Evolutionary conservation across 73 alveolate genomes (phyloP).

Genomic region (Breviolum minutum): DNA sequence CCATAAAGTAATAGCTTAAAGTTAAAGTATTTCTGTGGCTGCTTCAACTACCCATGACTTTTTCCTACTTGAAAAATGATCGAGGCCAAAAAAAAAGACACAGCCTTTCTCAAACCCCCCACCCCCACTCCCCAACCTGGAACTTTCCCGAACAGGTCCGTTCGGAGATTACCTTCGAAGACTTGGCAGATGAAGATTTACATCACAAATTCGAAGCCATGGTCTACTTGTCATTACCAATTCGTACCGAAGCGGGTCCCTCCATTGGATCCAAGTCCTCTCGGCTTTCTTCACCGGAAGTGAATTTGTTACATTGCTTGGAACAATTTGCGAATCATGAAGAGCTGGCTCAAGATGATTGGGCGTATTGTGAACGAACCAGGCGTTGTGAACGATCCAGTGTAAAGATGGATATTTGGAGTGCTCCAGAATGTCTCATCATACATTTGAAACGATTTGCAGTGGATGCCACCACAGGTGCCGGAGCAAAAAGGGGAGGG

Average conservation of each 20-base stretch:
- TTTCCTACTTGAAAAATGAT: too few relatives aligned
- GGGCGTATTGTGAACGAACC: constrained; percentile 63
- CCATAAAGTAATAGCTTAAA: too few relatives aligned
- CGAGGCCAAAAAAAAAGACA: not conserved
- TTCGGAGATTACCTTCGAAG: constrained; percentile 53
- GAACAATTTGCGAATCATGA: constrained; percentile 1
- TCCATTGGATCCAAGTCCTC: not conserved
- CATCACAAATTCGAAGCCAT: constrained; percentile 62
- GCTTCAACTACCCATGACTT: too few relatives aligned
- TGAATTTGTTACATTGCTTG: not conserved
- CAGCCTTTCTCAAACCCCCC: not conserved
- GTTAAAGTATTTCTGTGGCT: too few relatives aligned
- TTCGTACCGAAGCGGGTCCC: not conserved
- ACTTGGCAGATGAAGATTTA: not conserved
- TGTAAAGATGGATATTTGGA: constrained; percentile 56
- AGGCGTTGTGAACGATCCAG: constrained; percentile 57
- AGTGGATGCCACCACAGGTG: constrained; percentile 18
- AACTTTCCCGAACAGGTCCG: constrained; percentile 15
- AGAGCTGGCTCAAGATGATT: constrained; percentile 54
- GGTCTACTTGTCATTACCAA: constrained; percentile 74
- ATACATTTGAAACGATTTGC: constrained; percentile 65
- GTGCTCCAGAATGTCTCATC: constrained; percentile 61
- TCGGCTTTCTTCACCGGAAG: not conserved
- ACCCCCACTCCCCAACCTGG: not conserved
- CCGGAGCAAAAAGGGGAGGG: not conserved